Percentiles rank a stretch among this genome's conserved stretches.
These are phyloP conservation scores for Alternaria incomplexa DNA, from an alignment of 2,329 filamentous ascomycete species.

Conservation along the genomic window DNA sequence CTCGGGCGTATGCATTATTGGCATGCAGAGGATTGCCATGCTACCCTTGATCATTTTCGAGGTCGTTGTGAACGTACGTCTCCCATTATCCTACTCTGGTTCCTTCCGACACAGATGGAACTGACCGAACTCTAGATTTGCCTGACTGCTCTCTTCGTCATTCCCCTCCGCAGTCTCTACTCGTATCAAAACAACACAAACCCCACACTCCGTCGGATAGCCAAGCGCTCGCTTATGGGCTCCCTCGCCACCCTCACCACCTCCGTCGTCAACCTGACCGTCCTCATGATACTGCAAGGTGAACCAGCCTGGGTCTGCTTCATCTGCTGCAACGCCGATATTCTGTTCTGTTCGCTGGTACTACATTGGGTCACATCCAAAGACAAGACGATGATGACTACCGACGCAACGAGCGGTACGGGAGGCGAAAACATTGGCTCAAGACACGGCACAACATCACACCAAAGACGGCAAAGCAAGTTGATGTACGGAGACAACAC, in stretches of 20 bases:
- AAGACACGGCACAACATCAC: background rate
- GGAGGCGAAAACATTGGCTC: background rate
- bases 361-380: constrained; percentile 64
- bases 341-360: constrained; percentile 55
- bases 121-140: constrained; percentile 53
- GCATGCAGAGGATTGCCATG: constrained; percentile 65
- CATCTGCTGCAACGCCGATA: constrained; percentile 52
- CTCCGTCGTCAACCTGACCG: constrained; percentile 65
- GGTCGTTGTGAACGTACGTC: constrained; percentile 62
- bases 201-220: constrained; percentile 58
- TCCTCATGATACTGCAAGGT: constrained; percentile 64
- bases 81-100: background rate
- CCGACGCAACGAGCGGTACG: background rate
- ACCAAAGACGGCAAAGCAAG: background rate
- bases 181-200: constrained; percentile 59
- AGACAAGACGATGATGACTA: constrained; percentile 3
- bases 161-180: constrained; percentile 64
- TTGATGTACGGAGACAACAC: background rate
- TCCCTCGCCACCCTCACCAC: constrained; percentile 63
- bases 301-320: constrained; percentile 71
- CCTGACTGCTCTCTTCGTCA: constrained; percentile 67
- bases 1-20: constrained; percentile 65
- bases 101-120: background rate
- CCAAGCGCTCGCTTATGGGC: constrained; percentile 66
- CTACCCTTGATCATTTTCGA: constrained; percentile 68